Conservation (phyloP, 176 grass and related monocot genomes). For the maize (Zea mays) region Zm-B73-REFERENCE-NAM-5.0 NC_050100.1:207800001-207800500, state of each 20-base stretch:
- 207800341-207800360: conserved; percentile 23
- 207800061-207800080: conserved; percentile 28
- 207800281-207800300: conserved; percentile 28
- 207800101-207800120: conserved; percentile 34
- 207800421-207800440: background rate
- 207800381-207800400: conserved; percentile 25
- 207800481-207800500: conserved; percentile 38
- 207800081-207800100: conserved; percentile 10
- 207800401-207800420: background rate
- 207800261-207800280: conserved; percentile 39
- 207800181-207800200: conserved; percentile 40
- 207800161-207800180: conserved; percentile 67
- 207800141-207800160: conserved; percentile 69
- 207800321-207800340: conserved; percentile 46
- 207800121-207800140: conserved; percentile 79
- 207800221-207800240: conserved; percentile 39
- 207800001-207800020: conserved; percentile 51
- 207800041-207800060: conserved; percentile 36
- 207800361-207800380: conserved; percentile 49
- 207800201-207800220: conserved; percentile 45
- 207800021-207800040: conserved; percentile 35
- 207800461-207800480: conserved; percentile 43
- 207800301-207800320: conserved; percentile 49
- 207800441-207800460: background rate
- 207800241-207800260: conserved; percentile 32